Base-by-base conservation (phyloP, 2,329 filamentous ascomycete species). In the Penicillium sp. region DNA sequence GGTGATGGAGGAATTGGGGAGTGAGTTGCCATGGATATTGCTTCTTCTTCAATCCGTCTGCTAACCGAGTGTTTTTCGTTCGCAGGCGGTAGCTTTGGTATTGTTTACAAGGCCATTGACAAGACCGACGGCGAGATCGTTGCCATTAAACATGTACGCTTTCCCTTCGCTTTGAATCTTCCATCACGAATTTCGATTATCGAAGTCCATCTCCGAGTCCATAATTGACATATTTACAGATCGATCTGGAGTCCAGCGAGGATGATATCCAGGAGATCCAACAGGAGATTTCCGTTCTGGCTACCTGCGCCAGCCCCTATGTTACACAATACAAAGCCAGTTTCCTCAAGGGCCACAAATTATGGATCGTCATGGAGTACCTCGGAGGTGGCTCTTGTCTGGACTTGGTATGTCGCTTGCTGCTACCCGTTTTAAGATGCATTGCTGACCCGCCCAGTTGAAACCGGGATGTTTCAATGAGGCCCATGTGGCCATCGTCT, bases 341-440 rank as follows among this genome's bases (percentile, higher is more conserved):
- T 66, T 99, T 97, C 70, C 80, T 97, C n/a, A 84, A 89, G 60
- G 93, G 93, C 22, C 88, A 91, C 68, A 99, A 97, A 74, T 76
- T 99, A 77, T 99, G 93, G 93, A 99, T 99, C 66, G 89, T 97
- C 50, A 99, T 99, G 93, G 93, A 99, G 72, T 99, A 87, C 66
- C 77, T 99, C 10, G 93, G 93, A 5, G 93, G 93, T 56, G 93
- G 93, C 34, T 97, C 93, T 14, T 96, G 93, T 68, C 79, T 96
- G 57, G 93, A 99, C 69, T 72, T 99, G 77, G 88, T 95, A 80
- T 63, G 77, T 54, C 42, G 4, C 16, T 41, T 47, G 27, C 35
- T 40, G 12, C 14, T 19, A 25, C 38, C 34, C 33, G 5, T 30
- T 22, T 1, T 37, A 11, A 19, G 16, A 28, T n/a, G n/a, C 10